Conservation (phyloP, 2,329 filamentous ascomycete species). For the Hypoxylon sp. region DNA sequence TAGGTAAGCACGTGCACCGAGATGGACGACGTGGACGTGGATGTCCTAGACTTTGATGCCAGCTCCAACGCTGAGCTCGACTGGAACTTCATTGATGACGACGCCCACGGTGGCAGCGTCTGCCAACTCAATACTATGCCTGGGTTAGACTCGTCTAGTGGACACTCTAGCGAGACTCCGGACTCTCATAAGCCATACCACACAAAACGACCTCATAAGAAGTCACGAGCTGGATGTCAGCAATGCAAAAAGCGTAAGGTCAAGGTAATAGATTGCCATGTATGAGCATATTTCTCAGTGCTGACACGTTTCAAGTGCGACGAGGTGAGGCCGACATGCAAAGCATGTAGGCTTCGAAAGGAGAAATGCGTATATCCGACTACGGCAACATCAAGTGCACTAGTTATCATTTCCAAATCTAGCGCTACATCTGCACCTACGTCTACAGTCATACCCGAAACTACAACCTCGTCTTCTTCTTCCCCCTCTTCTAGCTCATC, state of each 20-base stretch:
- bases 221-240: constrained; percentile 66
- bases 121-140: constrained; percentile 5
- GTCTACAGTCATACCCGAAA: background rate
- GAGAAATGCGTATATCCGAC: constrained; percentile 63
- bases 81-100: constrained; percentile 26
- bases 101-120: constrained; percentile 21
- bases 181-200: constrained; percentile 54
- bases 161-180: constrained; percentile 25
- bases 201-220: constrained; percentile 67
- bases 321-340: constrained; percentile 64
- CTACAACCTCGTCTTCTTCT: background rate
- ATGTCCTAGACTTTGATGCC: constrained; percentile 20
- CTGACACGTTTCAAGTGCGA: constrained; percentile 57
- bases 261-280: constrained; percentile 50
- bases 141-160: constrained; percentile 16
- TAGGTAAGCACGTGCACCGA: constrained; percentile 15
- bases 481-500: constrained; percentile 21
- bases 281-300: background rate
- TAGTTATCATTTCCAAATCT: constrained; percentile 20
- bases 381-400: constrained; percentile 31
- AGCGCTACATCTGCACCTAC: constrained; percentile 7
- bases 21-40: constrained; percentile 40
- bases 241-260: constrained; percentile 69
- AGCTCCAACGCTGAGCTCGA: constrained; percentile 28
- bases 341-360: constrained; percentile 62